These are phyloP conservation scores for Debaryomycetaceae sp. DNA, from an alignment of 1,139 yeast genomes.

Conservation along the genomic window DNA sequence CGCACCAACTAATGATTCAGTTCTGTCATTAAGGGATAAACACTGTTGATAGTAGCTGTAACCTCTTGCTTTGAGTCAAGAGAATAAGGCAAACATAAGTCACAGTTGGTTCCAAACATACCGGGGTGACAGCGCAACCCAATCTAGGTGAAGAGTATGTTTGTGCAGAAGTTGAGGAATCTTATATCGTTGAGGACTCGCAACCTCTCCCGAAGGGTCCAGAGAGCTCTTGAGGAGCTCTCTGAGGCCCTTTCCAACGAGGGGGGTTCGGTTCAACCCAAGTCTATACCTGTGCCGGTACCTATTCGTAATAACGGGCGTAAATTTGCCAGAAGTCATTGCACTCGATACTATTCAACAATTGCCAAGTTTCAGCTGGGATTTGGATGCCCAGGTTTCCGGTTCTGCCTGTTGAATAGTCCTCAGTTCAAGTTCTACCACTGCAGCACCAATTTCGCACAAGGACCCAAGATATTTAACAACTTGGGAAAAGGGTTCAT, in stretches of 20 bases:
- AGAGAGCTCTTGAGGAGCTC: constrained; percentile 30
- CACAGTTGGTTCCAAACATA: no score
- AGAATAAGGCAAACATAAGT: no score
- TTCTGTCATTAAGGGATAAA: no score
- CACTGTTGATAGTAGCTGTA: no score
- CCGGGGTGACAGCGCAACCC: no score
- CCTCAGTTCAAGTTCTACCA: constrained; percentile 4
- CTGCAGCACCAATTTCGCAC: neutral
- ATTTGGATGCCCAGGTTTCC: constrained; percentile 1
- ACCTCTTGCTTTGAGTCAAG: no score
- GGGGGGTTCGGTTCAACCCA: constrained; percentile 12
- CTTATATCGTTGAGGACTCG: constrained; percentile 20
- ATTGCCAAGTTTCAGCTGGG: neutral
- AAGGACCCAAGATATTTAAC: constrained; percentile 7
- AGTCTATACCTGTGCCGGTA: constrained; percentile 22
- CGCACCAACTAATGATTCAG: neutral
- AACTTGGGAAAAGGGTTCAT: constrained; percentile 15
- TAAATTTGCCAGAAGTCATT: neutral
- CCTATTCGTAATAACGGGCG: constrained; percentile 9
- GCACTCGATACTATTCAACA: neutral
- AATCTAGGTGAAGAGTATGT: constrained; percentile 2
- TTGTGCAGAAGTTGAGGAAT: constrained; percentile 12
- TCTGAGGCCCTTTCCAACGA: constrained; percentile 20
- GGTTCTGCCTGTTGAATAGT: neutral
- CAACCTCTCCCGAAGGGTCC: constrained; percentile 24